A percentile compares a stretch with the other conserved stretches of the same genome.
phyloP scores from a whole-genome alignment of 192 early-diverging fungal genomes.

The Endogone sp. region DNA sequence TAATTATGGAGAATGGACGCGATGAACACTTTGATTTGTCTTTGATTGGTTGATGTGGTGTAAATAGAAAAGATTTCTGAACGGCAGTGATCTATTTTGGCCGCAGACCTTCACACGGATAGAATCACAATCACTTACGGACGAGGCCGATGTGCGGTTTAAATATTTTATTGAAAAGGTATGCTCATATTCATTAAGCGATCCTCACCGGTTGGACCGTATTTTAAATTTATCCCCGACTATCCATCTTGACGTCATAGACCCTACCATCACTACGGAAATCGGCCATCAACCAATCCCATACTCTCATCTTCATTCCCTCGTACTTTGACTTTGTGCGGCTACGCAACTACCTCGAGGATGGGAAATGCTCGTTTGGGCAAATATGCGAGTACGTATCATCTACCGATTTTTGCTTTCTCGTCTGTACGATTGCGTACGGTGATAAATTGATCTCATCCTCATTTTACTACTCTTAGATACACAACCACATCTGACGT shows the following conservation, averaged over 20 bases:
- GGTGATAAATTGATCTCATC: no score
- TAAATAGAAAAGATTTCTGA: no score
- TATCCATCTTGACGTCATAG: slow-evolving; percentile 14
- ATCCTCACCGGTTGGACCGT: no score
- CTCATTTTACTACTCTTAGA: no score
- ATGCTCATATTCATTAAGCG: slow-evolving; percentile 2
- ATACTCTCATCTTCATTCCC: slow-evolving; percentile 80
- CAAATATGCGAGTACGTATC: slow-evolving; percentile 75
- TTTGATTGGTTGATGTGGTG: no score
- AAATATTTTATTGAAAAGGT: slow-evolving; percentile 75
- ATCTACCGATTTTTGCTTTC: not conserved
- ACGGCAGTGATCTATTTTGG: slow-evolving; percentile 1
- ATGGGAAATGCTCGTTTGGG: slow-evolving; percentile 69
- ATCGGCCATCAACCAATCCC: slow-evolving; percentile 50
- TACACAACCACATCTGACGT: slow-evolving; percentile 82
- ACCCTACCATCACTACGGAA: slow-evolving; percentile 58
- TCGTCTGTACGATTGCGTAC: no score
- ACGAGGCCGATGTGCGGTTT: slow-evolving; percentile 79
- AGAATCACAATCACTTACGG: slow-evolving; percentile 48
- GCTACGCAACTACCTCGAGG: slow-evolving; percentile 81
- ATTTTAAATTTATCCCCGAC: not conserved
- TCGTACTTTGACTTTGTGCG: slow-evolving; percentile 98
- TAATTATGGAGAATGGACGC: not conserved
- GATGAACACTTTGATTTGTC: no score
- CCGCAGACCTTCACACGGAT: slow-evolving; percentile 69